These are phyloP conservation scores for Madurella mycetomatis DNA, from an alignment of 2,329 filamentous ascomycete species.

Conservation along the genomic window DNA sequence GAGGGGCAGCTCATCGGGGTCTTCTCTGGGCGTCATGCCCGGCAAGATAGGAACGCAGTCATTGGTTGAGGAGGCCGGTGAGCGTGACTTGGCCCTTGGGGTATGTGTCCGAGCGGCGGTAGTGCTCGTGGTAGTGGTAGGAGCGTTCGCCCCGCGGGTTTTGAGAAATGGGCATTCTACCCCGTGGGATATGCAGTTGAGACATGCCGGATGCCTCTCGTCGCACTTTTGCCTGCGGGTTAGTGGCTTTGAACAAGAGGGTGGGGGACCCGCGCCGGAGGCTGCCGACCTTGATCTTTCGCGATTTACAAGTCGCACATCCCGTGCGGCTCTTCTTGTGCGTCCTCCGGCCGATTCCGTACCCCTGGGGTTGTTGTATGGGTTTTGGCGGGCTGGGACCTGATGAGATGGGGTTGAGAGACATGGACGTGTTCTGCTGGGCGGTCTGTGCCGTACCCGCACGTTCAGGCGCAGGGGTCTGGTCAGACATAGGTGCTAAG, in stretches of 20 bases:
- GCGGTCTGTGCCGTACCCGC: conserved; percentile 5
- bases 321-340: conserved; percentile 36
- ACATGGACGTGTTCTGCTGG: not conserved
- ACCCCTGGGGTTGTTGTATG: conserved; percentile 8
- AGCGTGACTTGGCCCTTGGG: not conserved
- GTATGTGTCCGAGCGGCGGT: not conserved
- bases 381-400: not conserved
- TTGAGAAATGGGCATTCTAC: conserved; percentile 36
- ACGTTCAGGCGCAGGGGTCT: not conserved
- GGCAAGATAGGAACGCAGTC: not conserved
- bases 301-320: conserved; percentile 36
- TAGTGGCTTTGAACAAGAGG: not conserved
- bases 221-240: conserved; percentile 32
- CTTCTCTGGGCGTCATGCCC: conserved; percentile 2
- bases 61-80: conserved; percentile 1
- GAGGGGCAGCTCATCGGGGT: conserved; percentile 31
- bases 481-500: conserved; percentile 1
- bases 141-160: not conserved
- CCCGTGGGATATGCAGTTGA: conserved; percentile 39
- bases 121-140: not conserved
- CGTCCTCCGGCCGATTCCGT: conserved; percentile 12
- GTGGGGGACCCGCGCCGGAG: not conserved
- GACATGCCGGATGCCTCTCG: conserved; percentile 36
- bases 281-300: conserved; percentile 38
- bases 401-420: not conserved